Base-by-base conservation (phyloP, 164 flowering plant species). In the Annona cherimola region DNA sequence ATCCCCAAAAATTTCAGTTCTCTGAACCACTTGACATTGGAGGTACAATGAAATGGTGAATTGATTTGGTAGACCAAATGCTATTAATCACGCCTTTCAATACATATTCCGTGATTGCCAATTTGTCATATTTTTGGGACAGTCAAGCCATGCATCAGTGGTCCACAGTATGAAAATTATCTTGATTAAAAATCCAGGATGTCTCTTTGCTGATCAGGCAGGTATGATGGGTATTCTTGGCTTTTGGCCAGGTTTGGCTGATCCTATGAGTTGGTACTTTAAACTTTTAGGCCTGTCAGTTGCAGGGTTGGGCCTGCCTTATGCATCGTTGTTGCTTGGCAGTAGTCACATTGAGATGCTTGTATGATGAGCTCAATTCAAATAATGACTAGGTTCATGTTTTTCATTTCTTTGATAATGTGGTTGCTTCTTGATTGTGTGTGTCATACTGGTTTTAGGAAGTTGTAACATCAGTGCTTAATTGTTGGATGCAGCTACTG, bases 401-500 rank as follows among this genome's bases (percentile, higher is more conserved):
- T 9, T 9, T 26, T 26, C 35, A 26, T 26, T 26, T 26, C 14
- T 2, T 50, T 50, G 57, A 50, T 11, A 11, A 50, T 8, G 57
- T 11, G 57, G 9, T 50, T 50, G 11, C 14, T 16, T 16, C 14
- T 35, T 9, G 7, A 26, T 65, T 67, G 40, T n/a, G 5, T n/a
- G 5, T 67, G 57, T 45, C 42, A 6, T 45, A 7, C 46, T 12
- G 5, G 18, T 50, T 50, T 50, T 50, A 50, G 57, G 9, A 16
- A 9, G 57, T 50, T 50, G 55, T n/a, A 26, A 19, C 54, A 42
- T 20, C 43, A 61, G 45, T 71, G 46, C 43, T 77, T 59, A 35
- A 61, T 75, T 75, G 35, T 69, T 72, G 67, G 41, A 70, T 81
- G 77, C 84, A 80, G 87, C 70, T 68, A 71, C 54, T 50, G 75